phyloP scores from a whole-genome alignment of 257 asterid genomes.

The Phtheirospermum japonicum region DNA sequence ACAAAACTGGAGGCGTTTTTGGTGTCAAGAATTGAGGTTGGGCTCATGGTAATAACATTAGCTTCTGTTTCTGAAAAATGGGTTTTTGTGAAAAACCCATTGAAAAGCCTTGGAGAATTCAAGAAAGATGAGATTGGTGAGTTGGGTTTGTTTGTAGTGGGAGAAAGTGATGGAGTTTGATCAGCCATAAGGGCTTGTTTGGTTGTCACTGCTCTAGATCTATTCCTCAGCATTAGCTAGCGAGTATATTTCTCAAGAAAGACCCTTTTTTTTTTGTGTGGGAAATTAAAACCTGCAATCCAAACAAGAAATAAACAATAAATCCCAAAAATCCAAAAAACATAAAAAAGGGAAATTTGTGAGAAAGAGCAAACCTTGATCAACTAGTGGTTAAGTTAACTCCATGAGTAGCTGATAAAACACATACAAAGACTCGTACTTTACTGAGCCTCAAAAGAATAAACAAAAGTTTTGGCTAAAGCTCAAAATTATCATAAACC shows the following conservation, averaged over 20 bases:
- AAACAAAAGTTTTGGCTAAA: constrained; percentile 11
- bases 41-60: constrained; percentile 34
- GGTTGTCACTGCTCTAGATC: constrained; percentile 67
- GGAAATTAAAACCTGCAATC: constrained; percentile 26
- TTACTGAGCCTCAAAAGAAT: constrained; percentile 35
- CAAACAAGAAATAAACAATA: background rate
- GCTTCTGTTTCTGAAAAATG: constrained; percentile 35
- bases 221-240: constrained; percentile 60
- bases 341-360: background rate
- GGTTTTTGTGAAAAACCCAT: constrained; percentile 47
- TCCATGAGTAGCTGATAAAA: constrained; percentile 35
- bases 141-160: constrained; percentile 33
- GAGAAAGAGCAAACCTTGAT: constrained; percentile 34
- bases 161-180: constrained; percentile 26
- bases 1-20: constrained; percentile 42
- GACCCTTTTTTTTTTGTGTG: background rate
- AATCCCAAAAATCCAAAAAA: background rate
- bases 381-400: constrained; percentile 25
- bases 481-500: constrained; percentile 21
- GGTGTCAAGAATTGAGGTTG: constrained; percentile 71
- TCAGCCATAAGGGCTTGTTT: constrained; percentile 69
- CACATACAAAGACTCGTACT: constrained; percentile 26
- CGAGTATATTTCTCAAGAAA: background rate
- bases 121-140: constrained; percentile 57
- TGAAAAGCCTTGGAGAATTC: constrained; percentile 64